Base-by-base conservation (phyloP, 106 monocot species). In the Xerophyta viscosa region DNA sequence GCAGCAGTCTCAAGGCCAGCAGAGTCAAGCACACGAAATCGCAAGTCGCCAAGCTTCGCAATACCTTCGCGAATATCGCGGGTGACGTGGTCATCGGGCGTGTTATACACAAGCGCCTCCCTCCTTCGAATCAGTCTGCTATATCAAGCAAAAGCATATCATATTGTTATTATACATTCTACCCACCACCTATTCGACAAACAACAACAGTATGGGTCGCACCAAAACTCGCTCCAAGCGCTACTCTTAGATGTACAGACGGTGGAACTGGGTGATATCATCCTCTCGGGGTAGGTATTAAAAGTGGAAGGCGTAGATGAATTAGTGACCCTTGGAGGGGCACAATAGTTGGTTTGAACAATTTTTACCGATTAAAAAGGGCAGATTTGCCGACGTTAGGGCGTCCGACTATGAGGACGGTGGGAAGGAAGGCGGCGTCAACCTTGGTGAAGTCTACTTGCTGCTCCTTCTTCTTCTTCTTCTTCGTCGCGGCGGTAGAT, bases 361-460 rank as follows among this genome's bases (percentile, higher is more conserved):
- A 39, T 12, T 7, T 36, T 71, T 51, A 98, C 90, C 98, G 76
- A 41, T 99, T 99, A 68, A 86, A 99, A 24, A 99, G 77, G 7
- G 98, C 98, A 44, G 98, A 99, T 66, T 99, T 99, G 48, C 98
- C 90, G 11, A 99, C 98, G 45, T 99, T 90, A 18, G 98, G 98
- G 2, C 98, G 79, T 49, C 98, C 98, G 28, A 99, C 81, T 24
- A 99, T 62, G 31, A 99, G 86, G 26, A 99, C 82, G 11, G 86
- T 90, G 13, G 98, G 98, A 20, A 99, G 77, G 1, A 75, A 71
- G 7, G 71, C 55, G 5, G 60, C 28, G 26, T 90, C 86, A 4
- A 90, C 50, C 55, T 91, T 86, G 29, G 82, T 90, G 64, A 99
- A 99, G 55, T 99, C 86, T 31, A 99, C 54, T 28, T 22, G 27